A percentile compares a stretch with the other conserved stretches of the same genome.
Evolutionary conservation across 108 stramenopile genomes (phyloP).

Genomic region (Nannochloropsis granulata): DNA sequence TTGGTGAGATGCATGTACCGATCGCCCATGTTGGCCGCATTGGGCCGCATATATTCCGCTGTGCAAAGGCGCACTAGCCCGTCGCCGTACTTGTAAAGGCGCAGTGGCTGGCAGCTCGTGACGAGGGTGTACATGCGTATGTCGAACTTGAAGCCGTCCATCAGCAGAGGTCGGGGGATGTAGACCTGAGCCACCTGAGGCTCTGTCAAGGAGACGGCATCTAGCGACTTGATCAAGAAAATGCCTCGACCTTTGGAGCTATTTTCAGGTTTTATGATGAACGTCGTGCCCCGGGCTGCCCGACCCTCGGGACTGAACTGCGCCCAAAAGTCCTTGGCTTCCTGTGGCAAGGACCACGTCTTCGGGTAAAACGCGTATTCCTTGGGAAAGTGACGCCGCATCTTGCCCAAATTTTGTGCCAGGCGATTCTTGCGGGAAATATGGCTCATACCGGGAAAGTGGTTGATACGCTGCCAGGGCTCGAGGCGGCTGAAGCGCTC

Average conservation of each 20-base stretch:
- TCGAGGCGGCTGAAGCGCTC: constrained; percentile 46
- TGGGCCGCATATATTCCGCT: constrained; percentile 52
- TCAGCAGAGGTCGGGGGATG: constrained; percentile 52
- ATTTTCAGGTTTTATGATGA: constrained; percentile 60
- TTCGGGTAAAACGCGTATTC: constrained; percentile 58
- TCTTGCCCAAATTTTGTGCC: constrained; percentile 56
- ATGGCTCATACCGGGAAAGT: constrained; percentile 68
- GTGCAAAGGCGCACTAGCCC: constrained; percentile 17
- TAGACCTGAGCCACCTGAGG: constrained; percentile 55
- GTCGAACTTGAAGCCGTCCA: constrained; percentile 71
- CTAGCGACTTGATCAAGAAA: constrained; percentile 34
- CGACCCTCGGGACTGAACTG: constrained; percentile 44
- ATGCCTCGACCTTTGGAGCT: constrained; percentile 63
- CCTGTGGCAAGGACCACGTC: constrained; percentile 54
- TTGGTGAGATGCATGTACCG: constrained; percentile 74
- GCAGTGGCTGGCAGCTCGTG: constrained; percentile 52
- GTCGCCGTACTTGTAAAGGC: constrained; percentile 42
- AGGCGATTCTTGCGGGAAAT: constrained; percentile 55
- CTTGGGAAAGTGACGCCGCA: constrained; percentile 49
- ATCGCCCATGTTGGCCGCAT: constrained; percentile 43
- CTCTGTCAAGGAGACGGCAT: not conserved
- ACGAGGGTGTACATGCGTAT: constrained; percentile 61
- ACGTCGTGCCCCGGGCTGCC: constrained; percentile 37
- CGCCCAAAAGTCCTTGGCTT: constrained; percentile 42
- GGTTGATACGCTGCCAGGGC: constrained; percentile 62